Evolutionary conservation across 345 rosid species (phyloP).

Genomic region (Trapa bicornis): DNA sequence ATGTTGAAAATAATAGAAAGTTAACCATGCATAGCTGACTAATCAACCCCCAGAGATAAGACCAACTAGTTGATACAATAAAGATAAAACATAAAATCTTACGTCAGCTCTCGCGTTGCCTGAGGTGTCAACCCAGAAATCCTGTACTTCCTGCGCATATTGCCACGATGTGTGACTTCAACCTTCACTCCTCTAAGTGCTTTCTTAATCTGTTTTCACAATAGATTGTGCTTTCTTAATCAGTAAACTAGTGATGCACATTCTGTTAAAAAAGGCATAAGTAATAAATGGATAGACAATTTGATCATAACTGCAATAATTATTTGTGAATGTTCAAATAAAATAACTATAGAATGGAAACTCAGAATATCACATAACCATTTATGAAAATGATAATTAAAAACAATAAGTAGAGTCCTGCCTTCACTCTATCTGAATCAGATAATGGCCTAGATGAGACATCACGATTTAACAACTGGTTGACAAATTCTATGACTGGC

Average conservation of each 20-base stretch:
- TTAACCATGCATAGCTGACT: background rate
- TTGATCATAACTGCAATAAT: background rate
- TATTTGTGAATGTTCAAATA: background rate
- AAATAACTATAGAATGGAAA: background rate
- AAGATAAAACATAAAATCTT: conserved; percentile 6
- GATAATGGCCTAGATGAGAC: conserved; percentile 29
- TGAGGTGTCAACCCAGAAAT: conserved; percentile 42
- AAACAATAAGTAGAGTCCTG: background rate
- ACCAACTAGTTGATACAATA: background rate
- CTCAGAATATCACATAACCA: background rate
- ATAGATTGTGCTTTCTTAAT: background rate
- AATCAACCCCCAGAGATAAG: background rate
- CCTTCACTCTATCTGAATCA: conserved; percentile 44
- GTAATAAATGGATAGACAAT: too few relatives aligned
- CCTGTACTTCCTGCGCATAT: conserved; percentile 38
- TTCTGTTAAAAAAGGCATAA: background rate
- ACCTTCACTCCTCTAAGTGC: conserved; percentile 46
- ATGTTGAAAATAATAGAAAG: background rate
- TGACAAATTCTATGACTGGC: conserved; percentile 39
- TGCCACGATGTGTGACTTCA: conserved; percentile 45
- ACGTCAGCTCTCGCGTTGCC: conserved; percentile 40
- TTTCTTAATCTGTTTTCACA: conserved; percentile 27
- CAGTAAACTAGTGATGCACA: background rate
- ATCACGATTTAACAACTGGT: conserved; percentile 23
- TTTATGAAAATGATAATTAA: background rate